Conservation (phyloP, 2,329 filamentous ascomycete species). For the Trichoderma simmonsii region DNA sequence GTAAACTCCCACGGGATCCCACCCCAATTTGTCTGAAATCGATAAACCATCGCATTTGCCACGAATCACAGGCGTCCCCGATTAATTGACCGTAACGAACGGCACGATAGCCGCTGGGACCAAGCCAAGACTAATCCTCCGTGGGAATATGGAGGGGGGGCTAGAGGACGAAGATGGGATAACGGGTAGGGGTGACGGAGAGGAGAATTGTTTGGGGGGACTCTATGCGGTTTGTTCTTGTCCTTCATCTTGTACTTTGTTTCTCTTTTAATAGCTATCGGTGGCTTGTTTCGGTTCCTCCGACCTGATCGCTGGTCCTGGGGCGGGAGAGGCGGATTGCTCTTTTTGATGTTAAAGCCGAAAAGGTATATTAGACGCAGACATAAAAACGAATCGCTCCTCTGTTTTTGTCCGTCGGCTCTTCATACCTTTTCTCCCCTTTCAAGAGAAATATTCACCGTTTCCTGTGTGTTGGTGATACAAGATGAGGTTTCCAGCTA, state of each 20-base stretch:
- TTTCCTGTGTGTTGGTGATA: not conserved
- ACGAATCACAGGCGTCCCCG: not conserved
- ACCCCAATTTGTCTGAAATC: not conserved
- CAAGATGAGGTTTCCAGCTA: not conserved
- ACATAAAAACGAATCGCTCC: not conserved
- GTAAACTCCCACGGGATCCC: constrained; percentile 10
- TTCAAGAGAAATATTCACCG: not conserved
- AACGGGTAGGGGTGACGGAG: not conserved
- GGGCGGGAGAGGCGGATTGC: not conserved
- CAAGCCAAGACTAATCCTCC: not conserved
- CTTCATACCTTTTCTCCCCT: not conserved
- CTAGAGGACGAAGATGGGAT: not conserved
- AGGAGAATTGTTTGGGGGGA: not conserved
- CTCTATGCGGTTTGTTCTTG: not conserved
- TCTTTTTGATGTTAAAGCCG: not conserved
- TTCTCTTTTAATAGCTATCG: not conserved
- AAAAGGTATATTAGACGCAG: not conserved
- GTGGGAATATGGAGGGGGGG: not conserved
- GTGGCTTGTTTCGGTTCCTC: not conserved
- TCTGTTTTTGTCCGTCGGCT: not conserved
- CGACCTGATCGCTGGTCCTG: not conserved
- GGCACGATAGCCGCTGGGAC: not conserved
- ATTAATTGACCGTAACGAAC: constrained; percentile 10
- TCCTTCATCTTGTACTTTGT: not conserved
- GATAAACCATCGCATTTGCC: not conserved